Conservation (phyloP, 148 eudicot genomes). For the Talinum fruticosum region DNA sequence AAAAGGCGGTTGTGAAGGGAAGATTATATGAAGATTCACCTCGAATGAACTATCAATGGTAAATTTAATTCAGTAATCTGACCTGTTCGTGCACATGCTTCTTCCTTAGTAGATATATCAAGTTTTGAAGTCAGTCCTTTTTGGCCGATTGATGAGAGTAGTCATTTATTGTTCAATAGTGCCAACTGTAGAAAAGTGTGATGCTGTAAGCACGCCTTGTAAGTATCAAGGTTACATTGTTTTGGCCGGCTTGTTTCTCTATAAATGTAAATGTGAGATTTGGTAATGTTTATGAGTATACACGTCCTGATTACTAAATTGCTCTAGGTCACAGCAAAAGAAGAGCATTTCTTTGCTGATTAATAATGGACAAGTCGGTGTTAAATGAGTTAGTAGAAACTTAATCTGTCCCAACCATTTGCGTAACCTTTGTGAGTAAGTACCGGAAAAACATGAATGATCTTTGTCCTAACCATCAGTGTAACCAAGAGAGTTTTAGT, state of each 20-base stretch:
- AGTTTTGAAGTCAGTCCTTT: neutral
- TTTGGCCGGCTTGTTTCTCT: neutral
- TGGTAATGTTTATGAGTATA: neutral
- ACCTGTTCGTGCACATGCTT: neutral
- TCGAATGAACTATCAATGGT: constrained; percentile 7
- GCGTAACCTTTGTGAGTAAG: too few species aligned
- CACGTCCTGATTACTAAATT: neutral
- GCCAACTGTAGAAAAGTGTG: neutral
- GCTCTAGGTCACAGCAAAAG: neutral
- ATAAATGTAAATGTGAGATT: neutral
- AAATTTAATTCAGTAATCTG: neutral
- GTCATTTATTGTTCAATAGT: neutral
- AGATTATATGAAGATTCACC: constrained; percentile 7
- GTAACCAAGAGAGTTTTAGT: too few species aligned
- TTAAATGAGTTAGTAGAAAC: too few species aligned
- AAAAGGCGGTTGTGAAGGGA: neutral
- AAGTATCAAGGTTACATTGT: neutral
- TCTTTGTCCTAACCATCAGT: too few species aligned
- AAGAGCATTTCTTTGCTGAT: neutral
- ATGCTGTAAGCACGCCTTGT: neutral
- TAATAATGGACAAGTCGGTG: neutral
- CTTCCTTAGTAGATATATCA: constrained; percentile 13
- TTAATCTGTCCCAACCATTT: too few species aligned
- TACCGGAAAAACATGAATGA: too few species aligned
- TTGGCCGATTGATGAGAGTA: constrained; percentile 3